Evolutionary conservation across 805 yeast species (phyloP).

Genomic region (Yarrowia divulgata): DNA sequence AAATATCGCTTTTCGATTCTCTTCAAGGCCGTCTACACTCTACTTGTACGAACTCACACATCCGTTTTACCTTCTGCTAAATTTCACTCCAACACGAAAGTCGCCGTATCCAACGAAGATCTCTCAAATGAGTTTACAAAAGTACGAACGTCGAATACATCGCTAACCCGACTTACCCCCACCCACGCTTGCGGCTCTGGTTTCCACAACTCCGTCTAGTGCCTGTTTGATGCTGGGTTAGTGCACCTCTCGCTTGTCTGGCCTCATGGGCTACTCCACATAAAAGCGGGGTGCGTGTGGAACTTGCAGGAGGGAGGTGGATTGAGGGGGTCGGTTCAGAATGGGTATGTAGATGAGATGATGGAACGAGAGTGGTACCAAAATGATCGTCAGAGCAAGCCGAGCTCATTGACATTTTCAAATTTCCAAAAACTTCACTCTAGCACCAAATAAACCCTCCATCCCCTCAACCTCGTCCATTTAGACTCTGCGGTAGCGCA

Average conservation of each 20-base stretch:
- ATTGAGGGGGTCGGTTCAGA: not conserved
- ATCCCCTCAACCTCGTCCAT: too few relatives aligned
- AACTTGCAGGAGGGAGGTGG: slow-evolving; percentile 11
- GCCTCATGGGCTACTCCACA: slow-evolving; percentile 29
- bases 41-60: too few relatives aligned
- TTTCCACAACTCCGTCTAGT: not conserved
- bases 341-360: not conserved
- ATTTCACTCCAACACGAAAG: too few relatives aligned
- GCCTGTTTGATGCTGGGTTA: not conserved
- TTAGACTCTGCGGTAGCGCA: slow-evolving; percentile 12
- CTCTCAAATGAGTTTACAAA: too few relatives aligned
- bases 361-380: not conserved
- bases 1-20: too few relatives aligned
- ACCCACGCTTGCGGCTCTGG: slow-evolving; percentile 7
- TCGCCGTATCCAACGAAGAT: too few relatives aligned
- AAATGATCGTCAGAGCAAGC: not conserved
- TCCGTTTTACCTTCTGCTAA: too few relatives aligned
- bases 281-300: slow-evolving; percentile 32
- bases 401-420: not conserved
- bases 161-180: too few relatives aligned
- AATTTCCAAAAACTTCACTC: too few relatives aligned
- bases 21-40: too few relatives aligned
- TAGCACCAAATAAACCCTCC: too few relatives aligned
- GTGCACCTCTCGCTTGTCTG: not conserved
- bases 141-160: too few relatives aligned